These are phyloP conservation scores for Cystofilobasidium capitatum DNA, from an alignment of 768 basidiomycete species.

Conservation along the genomic window DNA sequence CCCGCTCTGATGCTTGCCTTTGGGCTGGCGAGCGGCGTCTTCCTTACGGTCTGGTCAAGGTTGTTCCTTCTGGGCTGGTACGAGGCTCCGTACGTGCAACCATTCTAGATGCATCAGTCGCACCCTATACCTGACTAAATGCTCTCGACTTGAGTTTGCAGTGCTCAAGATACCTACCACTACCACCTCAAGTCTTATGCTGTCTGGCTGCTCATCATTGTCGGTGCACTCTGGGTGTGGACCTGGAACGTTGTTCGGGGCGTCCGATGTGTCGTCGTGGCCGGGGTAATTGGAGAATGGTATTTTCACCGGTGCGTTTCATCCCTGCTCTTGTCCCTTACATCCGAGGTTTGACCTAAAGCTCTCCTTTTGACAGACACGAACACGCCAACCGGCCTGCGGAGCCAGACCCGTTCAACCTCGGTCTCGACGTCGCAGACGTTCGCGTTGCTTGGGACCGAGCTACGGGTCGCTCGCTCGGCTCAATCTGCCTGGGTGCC, in stretches of 20 bases:
- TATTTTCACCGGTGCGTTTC: constrained; percentile 60
- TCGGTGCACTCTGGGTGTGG: constrained; percentile 56
- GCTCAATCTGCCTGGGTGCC: constrained; percentile 65
- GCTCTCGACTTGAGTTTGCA: constrained; percentile 3
- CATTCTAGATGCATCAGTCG: neutral
- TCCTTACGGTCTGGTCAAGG: constrained; percentile 37
- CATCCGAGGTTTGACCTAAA: neutral
- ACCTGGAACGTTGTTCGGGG: constrained; percentile 71
- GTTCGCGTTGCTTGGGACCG: constrained; percentile 70
- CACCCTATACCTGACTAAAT: neutral
- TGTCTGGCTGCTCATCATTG: constrained; percentile 60
- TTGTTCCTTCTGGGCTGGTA: constrained; percentile 40
- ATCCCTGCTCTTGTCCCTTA: neutral
- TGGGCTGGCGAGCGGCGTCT: constrained; percentile 35
- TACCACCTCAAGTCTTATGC: constrained; percentile 57
- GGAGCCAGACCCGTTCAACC: constrained; percentile 19
- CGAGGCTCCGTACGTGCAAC: constrained; percentile 36
- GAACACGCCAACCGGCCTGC: constrained; percentile 29
- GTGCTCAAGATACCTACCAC: constrained; percentile 41
- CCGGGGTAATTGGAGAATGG: constrained; percentile 83
- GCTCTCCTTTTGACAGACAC: constrained; percentile 11
- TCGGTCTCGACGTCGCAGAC: constrained; percentile 43
- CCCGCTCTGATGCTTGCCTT: constrained; percentile 37
- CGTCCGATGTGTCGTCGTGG: constrained; percentile 60
- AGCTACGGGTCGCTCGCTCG: constrained; percentile 69